Conservation (phyloP, 1,284 basidiomycete species). For the Malassezia restricta region DNA sequence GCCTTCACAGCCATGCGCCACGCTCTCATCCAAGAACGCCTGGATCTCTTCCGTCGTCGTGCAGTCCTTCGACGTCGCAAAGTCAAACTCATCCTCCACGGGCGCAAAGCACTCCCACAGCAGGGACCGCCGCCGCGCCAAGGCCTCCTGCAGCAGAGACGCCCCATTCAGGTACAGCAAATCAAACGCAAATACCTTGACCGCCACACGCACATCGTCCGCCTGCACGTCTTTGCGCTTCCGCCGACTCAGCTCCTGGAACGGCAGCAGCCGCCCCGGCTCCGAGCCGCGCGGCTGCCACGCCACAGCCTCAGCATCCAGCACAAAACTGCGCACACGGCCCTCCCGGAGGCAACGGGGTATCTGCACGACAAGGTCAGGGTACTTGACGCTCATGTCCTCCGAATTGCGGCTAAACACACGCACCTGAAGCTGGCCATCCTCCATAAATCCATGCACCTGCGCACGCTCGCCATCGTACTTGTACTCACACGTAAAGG, state of each 20-base stretch:
- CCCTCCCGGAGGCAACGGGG: constrained; percentile 55
- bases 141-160: constrained; percentile 18
- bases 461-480: constrained; percentile 98
- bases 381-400: constrained; percentile 99
- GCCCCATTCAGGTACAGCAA: constrained; percentile 85
- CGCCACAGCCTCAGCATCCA: constrained; percentile 93
- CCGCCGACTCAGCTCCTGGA: constrained; percentile 87
- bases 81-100: constrained; percentile 80
- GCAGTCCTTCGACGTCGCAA: constrained; percentile 78
- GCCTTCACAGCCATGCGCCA: constrained; percentile 95
- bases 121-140: constrained; percentile 56
- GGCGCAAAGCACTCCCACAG: constrained; percentile 67
- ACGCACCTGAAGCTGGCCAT: constrained; percentile 50
- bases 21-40: constrained; percentile 82
- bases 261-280: constrained; percentile 69
- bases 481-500: constrained; percentile 98
- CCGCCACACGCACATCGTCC: constrained; percentile 87
- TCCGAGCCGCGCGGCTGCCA: constrained; percentile 56
- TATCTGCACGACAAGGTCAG: constrained; percentile 84
- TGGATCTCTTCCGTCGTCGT: constrained; percentile 89
- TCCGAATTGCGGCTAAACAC: constrained; percentile 97
- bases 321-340: constrained; percentile 69
- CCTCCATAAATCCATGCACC: constrained; percentile 25
- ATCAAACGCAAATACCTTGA: constrained; percentile 92
- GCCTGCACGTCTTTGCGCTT: constrained; percentile 96